These are phyloP conservation scores for Penicillium psychrosexuale DNA, from an alignment of 2,329 filamentous ascomycete genomes.

Conservation along the genomic window DNA sequence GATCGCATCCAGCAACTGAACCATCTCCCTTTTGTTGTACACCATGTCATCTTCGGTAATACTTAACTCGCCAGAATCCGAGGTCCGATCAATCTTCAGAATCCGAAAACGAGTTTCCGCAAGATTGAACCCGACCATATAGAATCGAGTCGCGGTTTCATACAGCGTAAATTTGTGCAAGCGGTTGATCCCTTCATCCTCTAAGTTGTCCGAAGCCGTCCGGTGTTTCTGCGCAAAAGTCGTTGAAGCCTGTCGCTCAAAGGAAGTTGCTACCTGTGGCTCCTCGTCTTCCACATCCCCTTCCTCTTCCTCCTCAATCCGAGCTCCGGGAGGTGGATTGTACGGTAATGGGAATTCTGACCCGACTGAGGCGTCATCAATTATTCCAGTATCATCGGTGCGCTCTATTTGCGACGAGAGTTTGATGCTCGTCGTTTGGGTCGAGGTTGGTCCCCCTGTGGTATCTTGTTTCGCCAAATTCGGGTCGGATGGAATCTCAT, in stretches of 20 bases:
- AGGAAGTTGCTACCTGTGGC: constrained; percentile 44
- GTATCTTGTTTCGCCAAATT: constrained; percentile 11
- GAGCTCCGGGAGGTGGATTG: constrained; percentile 31
- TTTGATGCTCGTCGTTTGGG: constrained; percentile 8
- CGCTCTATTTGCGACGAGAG: constrained; percentile 6
- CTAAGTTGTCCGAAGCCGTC: constrained; percentile 34
- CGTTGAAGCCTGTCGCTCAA: constrained; percentile 42
- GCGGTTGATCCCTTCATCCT: constrained; percentile 50
- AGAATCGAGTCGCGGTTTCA: constrained; percentile 89
- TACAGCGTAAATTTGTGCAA: constrained; percentile 99
- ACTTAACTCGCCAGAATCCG: constrained; percentile 71
- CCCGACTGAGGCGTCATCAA: constrained; percentile 16
- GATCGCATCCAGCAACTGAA: constrained; percentile 86
- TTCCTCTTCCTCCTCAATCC: constrained; percentile 32
- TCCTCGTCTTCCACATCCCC: constrained; percentile 46
- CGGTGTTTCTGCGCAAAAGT: constrained; percentile 39
- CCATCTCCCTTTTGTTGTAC: constrained; percentile 90
- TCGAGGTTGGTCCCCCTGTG: constrained; percentile 13
- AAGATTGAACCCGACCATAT: constrained; percentile 89
- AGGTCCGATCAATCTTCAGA: constrained; percentile 89
- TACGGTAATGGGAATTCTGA: constrained; percentile 31
- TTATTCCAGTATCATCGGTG: constrained; percentile 18
- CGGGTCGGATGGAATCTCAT: constrained; percentile 9
- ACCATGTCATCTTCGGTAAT: constrained; percentile 93
- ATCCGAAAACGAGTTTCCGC: constrained; percentile 86